Percentiles rank a stretch among this genome's conserved stretches.
Conservation (phyloP, 306 rosid genomes). For the Medicago arabica region DNA sequence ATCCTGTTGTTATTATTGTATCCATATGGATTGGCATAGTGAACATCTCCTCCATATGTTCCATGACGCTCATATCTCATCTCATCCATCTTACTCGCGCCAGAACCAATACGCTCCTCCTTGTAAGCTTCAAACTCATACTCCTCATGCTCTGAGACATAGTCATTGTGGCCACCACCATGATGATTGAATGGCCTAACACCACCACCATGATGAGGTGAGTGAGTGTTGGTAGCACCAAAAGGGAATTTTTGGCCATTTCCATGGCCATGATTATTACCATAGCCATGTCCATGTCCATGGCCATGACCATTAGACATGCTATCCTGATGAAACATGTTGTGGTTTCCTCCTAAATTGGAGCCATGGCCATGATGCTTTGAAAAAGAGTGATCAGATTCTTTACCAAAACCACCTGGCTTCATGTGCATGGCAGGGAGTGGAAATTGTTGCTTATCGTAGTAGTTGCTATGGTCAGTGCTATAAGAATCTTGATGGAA, state of each 20-base stretch:
- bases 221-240: neutral
- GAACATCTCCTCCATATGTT: conserved; percentile 23
- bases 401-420: neutral
- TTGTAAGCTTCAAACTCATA: conserved; percentile 31
- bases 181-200: conserved; percentile 15
- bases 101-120: conserved; percentile 22
- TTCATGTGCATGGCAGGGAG: neutral
- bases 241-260: neutral
- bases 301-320: neutral
- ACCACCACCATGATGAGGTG: neutral
- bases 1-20: conserved; percentile 11
- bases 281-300: neutral
- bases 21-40: conserved; percentile 29
- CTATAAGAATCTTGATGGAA: too few species aligned
- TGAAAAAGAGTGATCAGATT: neutral
- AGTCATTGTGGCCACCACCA: conserved; percentile 26
- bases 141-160: conserved; percentile 5
- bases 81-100: conserved; percentile 38
- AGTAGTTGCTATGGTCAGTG: too few species aligned
- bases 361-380: neutral
- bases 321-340: conserved; percentile 7
- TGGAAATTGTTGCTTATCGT: too few species aligned
- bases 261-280: neutral
- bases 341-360: conserved; percentile 10
- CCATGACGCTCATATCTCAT: conserved; percentile 36